Evolutionary conservation across 768 basidiomycete genomes (phyloP).

Genomic region (Cystobasidium tubakii): DNA sequence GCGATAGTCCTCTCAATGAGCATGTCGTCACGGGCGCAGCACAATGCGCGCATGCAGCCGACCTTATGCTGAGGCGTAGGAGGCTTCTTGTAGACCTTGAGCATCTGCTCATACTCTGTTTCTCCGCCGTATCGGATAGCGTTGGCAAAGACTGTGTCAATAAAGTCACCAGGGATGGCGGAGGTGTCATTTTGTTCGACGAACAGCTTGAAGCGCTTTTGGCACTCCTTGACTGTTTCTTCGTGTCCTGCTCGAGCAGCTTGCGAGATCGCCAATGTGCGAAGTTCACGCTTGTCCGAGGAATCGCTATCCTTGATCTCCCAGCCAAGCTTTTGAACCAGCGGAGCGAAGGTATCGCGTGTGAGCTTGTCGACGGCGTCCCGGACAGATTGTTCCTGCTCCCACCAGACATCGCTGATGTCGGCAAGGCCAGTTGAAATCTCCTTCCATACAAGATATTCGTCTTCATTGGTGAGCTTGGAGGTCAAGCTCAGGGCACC

Average conservation of each 20-base stretch:
- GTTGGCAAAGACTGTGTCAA: conserved; percentile 52
- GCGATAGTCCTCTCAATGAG: conserved; percentile 52
- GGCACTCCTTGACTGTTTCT: conserved; percentile 64
- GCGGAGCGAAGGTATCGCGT: conserved; percentile 57
- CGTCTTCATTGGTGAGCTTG: conserved; percentile 65
- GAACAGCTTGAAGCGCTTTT: conserved; percentile 65
- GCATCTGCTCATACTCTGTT: conserved; percentile 63
- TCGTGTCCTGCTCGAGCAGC: conserved; percentile 53
- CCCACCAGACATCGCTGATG: conserved; percentile 62
- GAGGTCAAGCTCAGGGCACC: conserved; percentile 68
- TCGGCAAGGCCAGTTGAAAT: conserved; percentile 37
- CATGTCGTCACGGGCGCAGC: conserved; percentile 57
- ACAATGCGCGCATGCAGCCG: conserved; percentile 62
- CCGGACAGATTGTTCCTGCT: conserved; percentile 57
- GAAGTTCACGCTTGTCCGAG: conserved; percentile 63
- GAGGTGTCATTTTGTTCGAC: conserved; percentile 68
- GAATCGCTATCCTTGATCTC: conserved; percentile 64
- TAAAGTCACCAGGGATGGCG: conserved; percentile 72
- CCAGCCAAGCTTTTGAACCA: conserved; percentile 72
- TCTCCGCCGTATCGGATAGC: conserved; percentile 69
- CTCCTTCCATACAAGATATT: conserved; percentile 56
- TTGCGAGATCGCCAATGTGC: conserved; percentile 65
- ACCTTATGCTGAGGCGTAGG: conserved; percentile 68
- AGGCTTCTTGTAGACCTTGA: conserved; percentile 63
- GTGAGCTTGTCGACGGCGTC: conserved; percentile 52